These are phyloP conservation scores for Myrica gale DNA, from an alignment of 306 rosid genomes.

Conservation along the genomic window DNA sequence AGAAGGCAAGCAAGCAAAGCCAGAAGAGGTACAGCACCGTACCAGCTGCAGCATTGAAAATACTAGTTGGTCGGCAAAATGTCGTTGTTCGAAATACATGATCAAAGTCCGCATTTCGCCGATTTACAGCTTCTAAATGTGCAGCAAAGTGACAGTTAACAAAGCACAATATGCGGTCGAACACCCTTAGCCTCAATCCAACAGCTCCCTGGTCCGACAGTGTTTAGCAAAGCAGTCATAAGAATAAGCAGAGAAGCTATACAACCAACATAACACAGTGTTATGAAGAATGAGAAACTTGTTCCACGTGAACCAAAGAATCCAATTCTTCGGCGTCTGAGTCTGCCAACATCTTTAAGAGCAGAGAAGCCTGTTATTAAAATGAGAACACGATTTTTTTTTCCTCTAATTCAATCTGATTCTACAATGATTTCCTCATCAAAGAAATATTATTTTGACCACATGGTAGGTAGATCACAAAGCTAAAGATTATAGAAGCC, in stretches of 20 bases:
- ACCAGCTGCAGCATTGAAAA: conserved; percentile 65
- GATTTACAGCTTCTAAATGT: conserved; percentile 86
- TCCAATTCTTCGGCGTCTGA: conserved; percentile 4
- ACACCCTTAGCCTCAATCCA: conserved; percentile 91
- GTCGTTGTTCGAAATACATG: conserved; percentile 87
- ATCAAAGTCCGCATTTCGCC: conserved; percentile 94
- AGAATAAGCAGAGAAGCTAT: conserved; percentile 14
- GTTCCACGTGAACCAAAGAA: conserved; percentile 20
- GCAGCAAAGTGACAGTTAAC: conserved; percentile 99
- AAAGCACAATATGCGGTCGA: conserved; percentile 74
- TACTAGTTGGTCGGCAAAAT: conserved; percentile 63
- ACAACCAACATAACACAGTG: not conserved
- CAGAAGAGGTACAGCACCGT: conserved; percentile 47
- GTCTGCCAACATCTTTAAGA: not conserved
- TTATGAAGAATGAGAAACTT: conserved; percentile 1
- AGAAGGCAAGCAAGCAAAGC: conserved; percentile 49
- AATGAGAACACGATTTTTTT: not conserved
- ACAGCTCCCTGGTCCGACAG: conserved; percentile 93
- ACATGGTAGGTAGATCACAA: not conserved
- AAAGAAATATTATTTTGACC: conserved; percentile 3
- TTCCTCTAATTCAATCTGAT: not conserved
- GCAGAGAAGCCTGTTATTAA: not conserved
- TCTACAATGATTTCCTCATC: not conserved
- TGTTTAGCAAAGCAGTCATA: conserved; percentile 36
- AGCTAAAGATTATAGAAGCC: not conserved